Base-by-base conservation (phyloP, 176 grass and related monocot species). In the Zizania latifolia region DNA sequence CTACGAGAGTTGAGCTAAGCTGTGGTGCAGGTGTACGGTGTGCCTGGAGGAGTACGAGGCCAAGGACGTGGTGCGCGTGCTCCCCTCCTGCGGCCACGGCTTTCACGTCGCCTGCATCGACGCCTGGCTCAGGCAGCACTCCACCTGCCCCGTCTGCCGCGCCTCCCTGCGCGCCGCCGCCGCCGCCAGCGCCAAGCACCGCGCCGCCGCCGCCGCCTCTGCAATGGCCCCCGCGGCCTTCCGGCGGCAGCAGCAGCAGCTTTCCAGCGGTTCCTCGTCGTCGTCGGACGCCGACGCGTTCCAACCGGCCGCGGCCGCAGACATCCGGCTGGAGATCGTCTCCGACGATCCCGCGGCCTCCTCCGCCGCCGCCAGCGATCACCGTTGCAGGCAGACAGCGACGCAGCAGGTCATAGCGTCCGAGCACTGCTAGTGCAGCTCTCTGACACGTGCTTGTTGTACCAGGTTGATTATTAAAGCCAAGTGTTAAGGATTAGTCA, bases 101-200 rank as follows among this genome's bases (percentile, higher is more conserved):
- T 96, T 92, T 82, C 93, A 92, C 72, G 75, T 78, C 22, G 45
- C 51, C 64, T 96, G 93, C 93, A 93, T 92, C 81, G 93, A 88
- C 79, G 81, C 84, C 57, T 97, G 90, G 87, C 60, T 93, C 19
- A 65, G 73, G 60, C 62, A 90, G 37, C 87, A 93, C 58, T 75
- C 84, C 0, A 96, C 84, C 13, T 87, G 89, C 71, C 89, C 92
- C 48, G 84, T 92, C 22, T 92, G 86, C 75, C 87, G 89, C 83
- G 81, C 90, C 64, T 92, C 86, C 65, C 72, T 88, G 19, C 82
- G 78, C 39, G 76, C 87, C 50, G 53, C n/a, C n/a, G n/a, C n/a
- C n/a, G n/a, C 55, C 30, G 36, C 72, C 38, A 4, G 69, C 48
- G 2, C 37, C 41, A 78, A 65, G 61, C 75, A 53, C 10, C 85